Base-by-base conservation (phyloP, 345 rosid species). In the Stellera chamaejasme region DNA sequence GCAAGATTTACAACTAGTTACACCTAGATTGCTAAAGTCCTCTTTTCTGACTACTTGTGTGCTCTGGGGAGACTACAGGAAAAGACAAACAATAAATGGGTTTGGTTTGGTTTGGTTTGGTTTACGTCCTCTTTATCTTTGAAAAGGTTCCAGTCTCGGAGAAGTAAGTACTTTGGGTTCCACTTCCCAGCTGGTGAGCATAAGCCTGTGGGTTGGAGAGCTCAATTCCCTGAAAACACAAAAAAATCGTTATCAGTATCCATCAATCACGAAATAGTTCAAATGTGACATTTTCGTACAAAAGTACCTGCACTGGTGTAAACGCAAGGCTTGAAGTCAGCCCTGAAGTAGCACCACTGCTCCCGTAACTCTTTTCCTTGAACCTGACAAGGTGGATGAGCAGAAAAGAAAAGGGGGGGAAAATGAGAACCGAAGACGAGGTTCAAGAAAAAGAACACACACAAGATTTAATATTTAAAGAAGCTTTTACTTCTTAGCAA, bases 151-250 rank as follows among this genome's bases (percentile, higher is more conserved):
- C 97, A 0, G 87, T 84, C 68, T 88, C 98, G 0, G 98, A 92
- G 72, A 92, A 92, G 72, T 88, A 92, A 6, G 96, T 92, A 69
- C 98, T 92, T 61, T 88, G 98, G 53, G 87, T 88, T 54, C 96
- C 95, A 66, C 90, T 75, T 27, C 88, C 96, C 11, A 83, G 76
- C 64, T 85, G 87, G 76, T 85, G 79, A 3, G 75, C 83, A 61
- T 80, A 79, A 12, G 95, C 95, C 59, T 85, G 93, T 36, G 96
- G 98, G 68, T 92, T 92, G 42, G 88, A 56, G 25, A 92, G 79
- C 71, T 92, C 98, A 54, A 92, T 92, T 32, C 97, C 97, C 88
- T 92, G 77, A 56, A 25, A 43, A 64, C 10, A 48, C 10, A 61
- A 61, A 51, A 51, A 25, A 11, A 25, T 2, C n/a, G 43, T 32